Evolutionary conservation across 257 asterid species (phyloP).

Genomic region (Solanum tacnaense): DNA sequence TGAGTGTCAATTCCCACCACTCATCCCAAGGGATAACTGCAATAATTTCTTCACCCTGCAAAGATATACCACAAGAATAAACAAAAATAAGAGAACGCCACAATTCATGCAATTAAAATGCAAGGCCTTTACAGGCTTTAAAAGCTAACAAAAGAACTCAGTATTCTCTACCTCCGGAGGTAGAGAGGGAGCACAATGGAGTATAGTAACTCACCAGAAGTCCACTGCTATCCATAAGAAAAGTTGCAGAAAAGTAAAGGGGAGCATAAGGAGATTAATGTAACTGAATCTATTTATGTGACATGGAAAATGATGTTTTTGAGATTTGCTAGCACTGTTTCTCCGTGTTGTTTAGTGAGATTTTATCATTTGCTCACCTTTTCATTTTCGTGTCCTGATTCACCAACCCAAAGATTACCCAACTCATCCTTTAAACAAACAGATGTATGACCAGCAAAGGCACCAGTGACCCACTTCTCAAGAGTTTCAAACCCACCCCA

Average conservation of each 20-base stretch:
- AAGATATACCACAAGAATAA: background rate
- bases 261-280: background rate
- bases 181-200: background rate
- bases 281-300: background rate
- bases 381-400: conserved; percentile 97
- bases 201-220: background rate
- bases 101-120: background rate
- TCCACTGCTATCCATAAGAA: background rate
- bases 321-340: background rate
- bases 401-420: conserved; percentile 96
- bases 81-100: background rate
- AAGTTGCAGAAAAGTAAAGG: background rate
- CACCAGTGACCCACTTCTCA: conserved; percentile 99
- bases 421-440: conserved; percentile 88
- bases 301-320: background rate
- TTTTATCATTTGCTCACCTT: conserved; percentile 37
- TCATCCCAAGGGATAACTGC: conserved; percentile 85
- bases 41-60: conserved; percentile 94
- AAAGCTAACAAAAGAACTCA: background rate
- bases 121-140: background rate
- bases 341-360: background rate
- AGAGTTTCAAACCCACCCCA: conserved; percentile 99
- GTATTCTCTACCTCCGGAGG: background rate
- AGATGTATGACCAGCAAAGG: conserved; percentile 98
- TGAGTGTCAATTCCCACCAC: conserved; percentile 86